Base-by-base conservation (phyloP, 495 filamentous ascomycete species). In the Lichina pygmaea region DNA sequence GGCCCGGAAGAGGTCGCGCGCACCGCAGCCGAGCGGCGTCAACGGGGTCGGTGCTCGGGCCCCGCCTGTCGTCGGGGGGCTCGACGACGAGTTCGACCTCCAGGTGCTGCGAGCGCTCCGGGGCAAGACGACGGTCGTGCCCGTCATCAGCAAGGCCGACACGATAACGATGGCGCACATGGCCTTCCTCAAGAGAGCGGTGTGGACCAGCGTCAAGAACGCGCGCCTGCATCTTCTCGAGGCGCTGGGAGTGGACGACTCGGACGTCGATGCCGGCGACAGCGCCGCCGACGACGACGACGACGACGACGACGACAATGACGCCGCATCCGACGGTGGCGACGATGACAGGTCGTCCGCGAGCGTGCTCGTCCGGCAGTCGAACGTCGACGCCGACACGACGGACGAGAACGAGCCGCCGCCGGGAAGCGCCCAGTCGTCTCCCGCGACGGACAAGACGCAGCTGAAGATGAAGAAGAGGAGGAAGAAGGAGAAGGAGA, bases 131-230 rank as follows among this genome's bases (percentile, higher is more conserved):
- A 92, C 83, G 0, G 82, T 95, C 44, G 81, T 97, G 33, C 89
- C 89, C 0, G 80, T 97, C 37, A 86, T 97, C 58, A 81, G 84
- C 55, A 97, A 97, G 62, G 91, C 89, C 34, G 89, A 97, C 57
- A 95, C 84, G 11, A 81, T 95, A 52, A 95, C 89, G 40, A 73
- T 76, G 3, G 74, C 79, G 30, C 89, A 97, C 60, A 94, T 97
- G 89, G 62, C 66, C n/a, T 73, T 80, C 55, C 72, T 97, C 41
- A 93, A 89, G 64, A 80, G 77, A 58, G 76, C 81, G 1, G 89
- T 97, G 12, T 91, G 80, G 72, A 73, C 76, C 41, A 86, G 79
- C 49, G 65, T 97, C 37, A 83, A 86, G 59, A 70, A 73, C 51
- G 76, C 84, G 17, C 83, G 81, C 44, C 71, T 95, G 42, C 85